Base-by-base conservation (phyloP, 2,329 filamentous ascomycete genomes). In the Paracoccidioides lutzii region DNA sequence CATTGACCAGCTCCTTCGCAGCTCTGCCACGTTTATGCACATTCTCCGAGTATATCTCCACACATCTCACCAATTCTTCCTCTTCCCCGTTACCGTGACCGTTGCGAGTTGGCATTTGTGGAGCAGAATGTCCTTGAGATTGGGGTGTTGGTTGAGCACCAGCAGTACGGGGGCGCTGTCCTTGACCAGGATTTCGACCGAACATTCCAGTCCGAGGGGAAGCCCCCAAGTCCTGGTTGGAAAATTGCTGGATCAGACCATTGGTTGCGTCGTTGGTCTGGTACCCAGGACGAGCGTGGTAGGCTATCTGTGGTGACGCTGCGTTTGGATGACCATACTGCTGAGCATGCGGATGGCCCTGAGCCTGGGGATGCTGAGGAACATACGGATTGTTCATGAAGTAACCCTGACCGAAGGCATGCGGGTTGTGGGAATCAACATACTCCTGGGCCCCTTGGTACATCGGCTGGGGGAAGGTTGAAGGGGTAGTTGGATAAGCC, bases 401-500 rank as follows among this genome's bases (percentile, higher is more conserved):
- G 69, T 87, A 88, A 56, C 72, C 74, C 55, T 72, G 71, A 57
- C 66, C 66, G 55, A 72, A 72, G 45, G 64, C 69, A 62, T 72
- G 64, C 14, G 61, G 63, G 35, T 61, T 51, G 44, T 69, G 71
- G 53, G 72, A 68, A 60, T 80, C 80, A 59, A 80, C 76, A 64
- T 84, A 81, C 62, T 83, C 81, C 69, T 82, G 79, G 49, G 78
- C 78, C 54, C 76, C 74, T 63, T 79, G 76, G 66, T 82, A 84
- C 69, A 95, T 87, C 58, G 90, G 90, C 74, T 97, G 91, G 10
- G 91, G 91, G 68, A 97, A 97, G 57, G 90, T 95, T 61, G 91
- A 96, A 53, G 91, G 91, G 8, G 91, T 96, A 54, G 91, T 90
- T 63, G 86, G 87, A 77, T 88, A 90, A 62, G 82, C 77, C 68